Conservation (phyloP, 805 yeast species). For the Spathaspora gorwiae region DNA sequence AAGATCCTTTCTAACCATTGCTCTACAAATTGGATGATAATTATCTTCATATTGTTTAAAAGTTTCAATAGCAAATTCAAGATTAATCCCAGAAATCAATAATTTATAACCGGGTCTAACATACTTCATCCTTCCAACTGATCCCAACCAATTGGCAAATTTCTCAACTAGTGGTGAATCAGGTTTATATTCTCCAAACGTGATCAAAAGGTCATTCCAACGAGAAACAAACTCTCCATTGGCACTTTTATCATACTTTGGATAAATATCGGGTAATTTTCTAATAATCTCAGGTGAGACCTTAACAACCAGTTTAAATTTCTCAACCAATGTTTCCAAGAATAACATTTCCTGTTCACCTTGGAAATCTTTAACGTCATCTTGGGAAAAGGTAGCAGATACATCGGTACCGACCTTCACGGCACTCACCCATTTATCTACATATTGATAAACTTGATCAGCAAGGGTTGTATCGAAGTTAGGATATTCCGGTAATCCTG, state of each 20-base stretch:
- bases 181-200: constrained; percentile 13
- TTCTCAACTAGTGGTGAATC: constrained; percentile 12
- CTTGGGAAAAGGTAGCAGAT: constrained; percentile 6
- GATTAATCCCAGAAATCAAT: constrained; percentile 17
- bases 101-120: constrained; percentile 30
- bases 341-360: constrained; percentile 23
- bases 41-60: constrained; percentile 16
- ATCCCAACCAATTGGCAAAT: constrained; percentile 29
- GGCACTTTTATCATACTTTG: constrained; percentile 13
- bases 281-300: constrained; percentile 10
- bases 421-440: constrained; percentile 17
- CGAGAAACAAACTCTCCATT: constrained; percentile 23
- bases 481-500: constrained; percentile 26
- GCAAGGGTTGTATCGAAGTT: constrained; percentile 25
- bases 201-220: constrained; percentile 21
- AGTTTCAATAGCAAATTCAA: constrained; percentile 23
- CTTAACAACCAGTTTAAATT: constrained; percentile 9
- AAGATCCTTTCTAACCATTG: constrained; percentile 22
- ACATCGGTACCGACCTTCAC: not conserved
- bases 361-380: constrained; percentile 17
- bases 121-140: constrained; percentile 34
- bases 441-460: constrained; percentile 20
- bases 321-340: constrained; percentile 17
- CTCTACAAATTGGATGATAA: constrained; percentile 31
- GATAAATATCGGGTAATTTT: constrained; percentile 15